phyloP scores from a whole-genome alignment of 495 filamentous ascomycete species.

The Penicillium atrosanguineum region DNA sequence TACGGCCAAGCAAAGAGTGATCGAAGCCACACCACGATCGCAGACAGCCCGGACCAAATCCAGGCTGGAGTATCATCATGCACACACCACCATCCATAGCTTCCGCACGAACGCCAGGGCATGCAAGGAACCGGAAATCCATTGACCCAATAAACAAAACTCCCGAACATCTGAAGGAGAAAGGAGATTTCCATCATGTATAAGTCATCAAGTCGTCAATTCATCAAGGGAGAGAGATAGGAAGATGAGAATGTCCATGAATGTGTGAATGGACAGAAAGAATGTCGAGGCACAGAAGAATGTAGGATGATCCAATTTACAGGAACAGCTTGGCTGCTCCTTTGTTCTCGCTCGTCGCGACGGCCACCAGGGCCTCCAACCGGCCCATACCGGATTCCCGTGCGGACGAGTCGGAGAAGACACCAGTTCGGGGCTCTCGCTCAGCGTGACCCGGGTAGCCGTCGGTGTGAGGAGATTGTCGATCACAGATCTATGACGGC shows the following conservation, averaged over 20 bases:
- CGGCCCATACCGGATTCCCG: conserved; percentile 59
- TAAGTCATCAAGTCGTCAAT: conserved; percentile 44
- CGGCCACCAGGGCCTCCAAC: conserved; percentile 82
- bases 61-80: conserved; percentile 36
- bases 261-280: conserved; percentile 1
- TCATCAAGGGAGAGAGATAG: conserved; percentile 29
- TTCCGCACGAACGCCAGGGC: conserved; percentile 34
- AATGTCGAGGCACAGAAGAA: conserved; percentile 5
- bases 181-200: conserved; percentile 27
- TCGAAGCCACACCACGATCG: conserved; percentile 29
- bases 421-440: conserved; percentile 31
- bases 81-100: conserved; percentile 31
- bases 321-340: conserved; percentile 47
- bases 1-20: conserved; percentile 8
- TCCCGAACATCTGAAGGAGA: conserved; percentile 13
- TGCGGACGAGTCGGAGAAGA: conserved; percentile 29
- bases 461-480: conserved; percentile 33
- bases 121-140: conserved; percentile 26
- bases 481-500: conserved; percentile 42
- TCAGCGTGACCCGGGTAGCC: conserved; percentile 31
- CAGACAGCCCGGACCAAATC: conserved; percentile 9
- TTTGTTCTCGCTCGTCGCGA: conserved; percentile 80
- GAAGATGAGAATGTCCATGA: not conserved
- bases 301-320: conserved; percentile 19
- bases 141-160: conserved; percentile 18